Evolutionary conservation across 129 eudicot genomes (phyloP), one percentile per base, ranked within the genome.

Genomic region (Helichrysum umbraculigerum): DNA sequence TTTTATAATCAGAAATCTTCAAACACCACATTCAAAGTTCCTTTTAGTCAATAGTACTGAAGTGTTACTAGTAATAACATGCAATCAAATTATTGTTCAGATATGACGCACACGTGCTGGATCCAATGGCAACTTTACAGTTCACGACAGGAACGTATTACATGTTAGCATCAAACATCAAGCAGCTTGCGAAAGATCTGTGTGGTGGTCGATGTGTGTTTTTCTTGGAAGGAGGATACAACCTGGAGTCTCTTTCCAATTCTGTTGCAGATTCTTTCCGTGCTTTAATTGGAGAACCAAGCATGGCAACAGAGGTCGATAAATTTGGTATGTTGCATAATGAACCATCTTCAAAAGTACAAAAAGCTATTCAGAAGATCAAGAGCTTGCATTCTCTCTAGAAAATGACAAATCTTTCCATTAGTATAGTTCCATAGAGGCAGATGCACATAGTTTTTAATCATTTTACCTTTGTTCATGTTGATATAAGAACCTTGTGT

Each of bases 171-270:
- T 82, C 87, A 10, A 85, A 67, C 88, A 93, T 93, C 51, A 87
- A 91, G 72, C 97, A 88, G 81, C 91, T 93, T 32, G 96, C 98
- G 3, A 88, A 80, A 71, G 97, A 90, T 19, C 63, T 91, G 29
- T 93, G 98, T 81, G 91, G 90, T 25, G 97, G 98, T 2, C 90
- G 97, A 60, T 93, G 98, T 28, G 91, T 93, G 41, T 93, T 90
- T 77, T 93, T 90, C 87, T 71, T 93, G 87, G 98, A 93, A 88
- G 98, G 98, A 65, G 97, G 98, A 60, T 93, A 93, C 87, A 93
- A 88, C 64, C 87, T 93, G 17, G 62, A 71, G 17, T 90, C 98
- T 75, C 97, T 93, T 58, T 90, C 97, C 0, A 58, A 77, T 65
- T 93, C 98, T 3, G 96, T 93, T 77, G 93, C 93, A 20, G 97